phyloP scores from a whole-genome alignment of 2,329 filamentous ascomycete genomes.

The Cladosporium halotolerans region DNA sequence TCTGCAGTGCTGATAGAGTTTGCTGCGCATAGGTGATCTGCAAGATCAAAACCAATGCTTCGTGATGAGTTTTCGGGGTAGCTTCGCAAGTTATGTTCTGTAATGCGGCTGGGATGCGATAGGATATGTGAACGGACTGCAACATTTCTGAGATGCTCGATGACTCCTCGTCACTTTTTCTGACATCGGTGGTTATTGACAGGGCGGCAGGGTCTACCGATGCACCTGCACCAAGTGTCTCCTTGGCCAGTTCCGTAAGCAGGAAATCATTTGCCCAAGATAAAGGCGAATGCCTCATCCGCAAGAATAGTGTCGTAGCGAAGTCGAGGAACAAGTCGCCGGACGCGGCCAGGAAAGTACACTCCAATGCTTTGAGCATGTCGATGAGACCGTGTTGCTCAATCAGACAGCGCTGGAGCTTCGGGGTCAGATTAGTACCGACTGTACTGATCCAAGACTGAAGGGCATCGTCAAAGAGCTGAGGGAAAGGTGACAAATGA shows the following conservation, averaged over 20 bases:
- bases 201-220: constrained; percentile 37
- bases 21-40: constrained; percentile 68
- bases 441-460: constrained; percentile 70
- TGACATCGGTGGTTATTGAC: constrained; percentile 40
- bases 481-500: constrained; percentile 55
- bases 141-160: constrained; percentile 13
- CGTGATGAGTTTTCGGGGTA: constrained; percentile 61
- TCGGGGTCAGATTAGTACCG: constrained; percentile 61
- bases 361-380: constrained; percentile 60
- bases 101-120: constrained; percentile 49
- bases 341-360: constrained; percentile 71
- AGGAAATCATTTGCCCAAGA: constrained; percentile 77
- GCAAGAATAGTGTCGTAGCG: constrained; percentile 64
- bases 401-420: constrained; percentile 62
- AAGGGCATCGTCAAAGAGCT: constrained; percentile 67
- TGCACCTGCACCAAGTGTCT: constrained; percentile 62
- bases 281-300: constrained; percentile 55
- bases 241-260: constrained; percentile 70
- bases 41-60: constrained; percentile 67
- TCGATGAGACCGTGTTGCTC: constrained; percentile 60
- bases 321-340: constrained; percentile 62
- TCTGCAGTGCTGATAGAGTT: constrained; percentile 45
- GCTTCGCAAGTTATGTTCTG: constrained; percentile 66
- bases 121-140: constrained; percentile 14
- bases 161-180: constrained; percentile 38